Evolutionary conservation across 2,329 filamentous ascomycete species (phyloP).

Genomic region (Neonectria sp.): DNA sequence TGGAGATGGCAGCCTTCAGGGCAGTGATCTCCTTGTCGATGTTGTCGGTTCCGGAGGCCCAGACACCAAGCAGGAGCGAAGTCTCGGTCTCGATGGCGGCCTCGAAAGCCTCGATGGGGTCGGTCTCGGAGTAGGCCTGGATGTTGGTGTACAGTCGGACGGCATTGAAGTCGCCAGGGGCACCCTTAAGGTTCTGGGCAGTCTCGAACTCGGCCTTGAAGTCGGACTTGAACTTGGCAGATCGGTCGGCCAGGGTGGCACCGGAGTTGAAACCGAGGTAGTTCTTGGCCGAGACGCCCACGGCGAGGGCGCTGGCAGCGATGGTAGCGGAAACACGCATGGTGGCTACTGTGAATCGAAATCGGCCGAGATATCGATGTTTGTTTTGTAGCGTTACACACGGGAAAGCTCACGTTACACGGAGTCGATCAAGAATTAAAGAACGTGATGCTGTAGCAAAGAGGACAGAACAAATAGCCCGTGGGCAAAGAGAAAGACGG

Average conservation of each 20-base stretch:
- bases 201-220: slow-evolving; percentile 63
- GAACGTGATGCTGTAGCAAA: slow-evolving; percentile 36
- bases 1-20: slow-evolving; percentile 68
- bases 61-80: slow-evolving; percentile 75
- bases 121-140: slow-evolving; percentile 75
- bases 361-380: slow-evolving; percentile 25
- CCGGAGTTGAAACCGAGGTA: slow-evolving; percentile 71
- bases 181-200: slow-evolving; percentile 51
- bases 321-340: slow-evolving; percentile 61
- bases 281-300: slow-evolving; percentile 60
- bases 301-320: slow-evolving; percentile 57
- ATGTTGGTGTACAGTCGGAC: slow-evolving; percentile 79
- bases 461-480: slow-evolving; percentile 34
- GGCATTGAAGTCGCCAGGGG: slow-evolving; percentile 70
- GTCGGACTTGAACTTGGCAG: slow-evolving; percentile 68
- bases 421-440: slow-evolving; percentile 37
- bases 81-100: slow-evolving; percentile 75
- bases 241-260: slow-evolving; percentile 60
- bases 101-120: slow-evolving; percentile 87
- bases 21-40: slow-evolving; percentile 74
- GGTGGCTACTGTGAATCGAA: slow-evolving; percentile 38
- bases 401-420: slow-evolving; percentile 32
- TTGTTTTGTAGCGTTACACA: slow-evolving; percentile 33
- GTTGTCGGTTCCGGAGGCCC: slow-evolving; percentile 69
- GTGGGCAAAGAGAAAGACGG: slow-evolving; percentile 44